A percentile compares a stretch with the other conserved stretches of the same genome.
Conservation (phyloP, 1,284 basidiomycete species). For the Fomitopsis schrenkii region DNA sequence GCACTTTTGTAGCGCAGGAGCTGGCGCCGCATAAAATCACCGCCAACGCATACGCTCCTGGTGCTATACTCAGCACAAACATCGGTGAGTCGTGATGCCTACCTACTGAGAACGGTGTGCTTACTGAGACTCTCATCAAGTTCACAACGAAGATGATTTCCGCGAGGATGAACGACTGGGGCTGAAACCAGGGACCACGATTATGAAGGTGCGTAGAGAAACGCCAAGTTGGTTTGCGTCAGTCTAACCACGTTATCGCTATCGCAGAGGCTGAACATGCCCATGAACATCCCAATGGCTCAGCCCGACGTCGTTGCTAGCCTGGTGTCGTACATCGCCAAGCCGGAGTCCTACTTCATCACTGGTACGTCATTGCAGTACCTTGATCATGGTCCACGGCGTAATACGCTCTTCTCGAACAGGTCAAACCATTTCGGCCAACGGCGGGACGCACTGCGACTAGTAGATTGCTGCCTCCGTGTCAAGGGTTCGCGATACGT, state of each 20-base stretch:
- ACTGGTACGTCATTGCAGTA: slow-evolving; percentile 1
- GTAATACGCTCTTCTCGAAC: neutral
- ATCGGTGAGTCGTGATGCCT: neutral
- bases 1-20: neutral
- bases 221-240: too few species aligned
- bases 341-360: slow-evolving; percentile 10
- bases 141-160: neutral
- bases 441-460: slow-evolving; percentile 5
- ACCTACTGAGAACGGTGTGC: neutral
- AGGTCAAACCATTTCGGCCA: slow-evolving; percentile 7
- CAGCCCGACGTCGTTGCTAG: slow-evolving; percentile 2
- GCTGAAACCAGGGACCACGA: neutral
- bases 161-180: neutral
- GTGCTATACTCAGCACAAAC: neutral
- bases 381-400: neutral
- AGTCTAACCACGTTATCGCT: neutral
- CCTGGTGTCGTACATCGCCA: slow-evolving; percentile 10
- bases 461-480: neutral
- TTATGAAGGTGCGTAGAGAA: neutral
- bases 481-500: too few species aligned
- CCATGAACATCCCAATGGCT: neutral
- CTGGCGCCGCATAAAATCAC: slow-evolving; percentile 1
- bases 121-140: neutral
- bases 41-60: slow-evolving; percentile 9
- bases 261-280: neutral